These are phyloP conservation scores for Botrytis fabae DNA, from an alignment of 2,329 filamentous ascomycete species.

Conservation along the genomic window DNA sequence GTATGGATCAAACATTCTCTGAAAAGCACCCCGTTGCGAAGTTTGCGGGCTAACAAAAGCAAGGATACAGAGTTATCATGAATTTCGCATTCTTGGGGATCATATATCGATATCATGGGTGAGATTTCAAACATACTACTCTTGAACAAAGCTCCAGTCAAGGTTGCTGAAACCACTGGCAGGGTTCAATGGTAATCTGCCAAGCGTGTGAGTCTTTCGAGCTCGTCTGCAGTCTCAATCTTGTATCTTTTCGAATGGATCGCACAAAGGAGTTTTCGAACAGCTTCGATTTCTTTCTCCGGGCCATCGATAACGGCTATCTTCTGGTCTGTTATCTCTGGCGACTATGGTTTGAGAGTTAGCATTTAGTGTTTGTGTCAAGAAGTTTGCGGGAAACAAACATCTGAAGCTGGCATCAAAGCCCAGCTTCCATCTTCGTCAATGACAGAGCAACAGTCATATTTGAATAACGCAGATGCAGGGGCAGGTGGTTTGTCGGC, in stretches of 20 bases:
- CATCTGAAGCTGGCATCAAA: neutral
- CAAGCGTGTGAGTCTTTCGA: neutral
- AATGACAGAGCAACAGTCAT: neutral
- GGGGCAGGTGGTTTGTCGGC: neutral
- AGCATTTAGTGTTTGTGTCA: rapidly evolving
- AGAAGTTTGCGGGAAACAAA: neutral
- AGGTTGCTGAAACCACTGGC: neutral
- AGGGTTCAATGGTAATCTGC: neutral
- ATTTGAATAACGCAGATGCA: neutral
- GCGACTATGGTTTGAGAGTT: neutral
- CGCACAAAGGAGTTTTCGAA: neutral
- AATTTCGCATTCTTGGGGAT: neutral
- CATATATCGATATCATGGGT: rapidly evolving
- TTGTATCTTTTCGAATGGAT: neutral
- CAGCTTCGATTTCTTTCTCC: neutral
- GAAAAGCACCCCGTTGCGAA: neutral
- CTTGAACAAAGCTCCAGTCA: neutral
- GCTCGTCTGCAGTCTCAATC: neutral
- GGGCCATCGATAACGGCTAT: neutral
- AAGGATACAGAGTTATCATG: neutral
- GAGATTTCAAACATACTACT: neutral
- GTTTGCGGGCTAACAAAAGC: neutral
- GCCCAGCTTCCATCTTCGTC: neutral
- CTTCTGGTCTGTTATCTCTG: neutral
- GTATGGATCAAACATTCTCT: neutral